These are phyloP conservation scores for Ganoderma resinaceum DNA, from an alignment of 1,284 basidiomycete genomes.

Conservation along the genomic window DNA sequence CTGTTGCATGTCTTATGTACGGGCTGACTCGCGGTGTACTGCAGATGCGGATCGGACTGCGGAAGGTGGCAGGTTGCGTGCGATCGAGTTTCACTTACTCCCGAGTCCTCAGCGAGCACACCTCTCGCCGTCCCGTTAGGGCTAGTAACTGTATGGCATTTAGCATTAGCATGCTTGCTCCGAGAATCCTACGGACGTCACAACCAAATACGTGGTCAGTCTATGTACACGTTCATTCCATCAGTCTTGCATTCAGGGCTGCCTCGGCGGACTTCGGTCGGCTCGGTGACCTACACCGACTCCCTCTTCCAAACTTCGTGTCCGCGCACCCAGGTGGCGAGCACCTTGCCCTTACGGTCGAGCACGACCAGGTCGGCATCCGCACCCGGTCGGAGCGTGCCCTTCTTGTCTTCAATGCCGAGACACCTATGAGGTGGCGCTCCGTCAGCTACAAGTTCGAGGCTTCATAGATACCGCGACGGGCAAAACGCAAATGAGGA, in stretches of 20 bases:
- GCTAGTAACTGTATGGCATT: background rate
- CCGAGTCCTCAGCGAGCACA: too few species aligned
- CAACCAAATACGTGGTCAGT: background rate
- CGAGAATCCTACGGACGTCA: slow-evolving; percentile 7
- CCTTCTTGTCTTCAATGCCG: slow-evolving; percentile 81
- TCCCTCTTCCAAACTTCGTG: slow-evolving; percentile 66
- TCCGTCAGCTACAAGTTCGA: background rate
- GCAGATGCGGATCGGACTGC: too few species aligned
- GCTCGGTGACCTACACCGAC: background rate
- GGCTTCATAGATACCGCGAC: background rate
- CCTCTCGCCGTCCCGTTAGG: background rate
- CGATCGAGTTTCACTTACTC: too few species aligned
- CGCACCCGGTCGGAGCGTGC: slow-evolving; percentile 78
- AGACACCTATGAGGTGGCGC: slow-evolving; percentile 55
- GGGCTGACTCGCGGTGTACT: too few species aligned
- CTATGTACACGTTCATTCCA: background rate
- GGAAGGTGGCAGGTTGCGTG: too few species aligned
- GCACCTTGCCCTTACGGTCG: slow-evolving; percentile 70
- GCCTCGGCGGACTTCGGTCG: background rate
- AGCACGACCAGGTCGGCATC: slow-evolving; percentile 87
- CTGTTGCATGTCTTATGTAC: too few species aligned
- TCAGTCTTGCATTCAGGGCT: background rate
- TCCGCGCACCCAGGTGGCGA: slow-evolving; percentile 85
- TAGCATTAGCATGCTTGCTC: slow-evolving; percentile 13
- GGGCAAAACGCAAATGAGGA: background rate